Percentiles rank a stretch among this genome's conserved stretches.
phyloP scores from a whole-genome alignment of 192 early-diverging fungal genomes.

The Entomortierella parvispora region DNA sequence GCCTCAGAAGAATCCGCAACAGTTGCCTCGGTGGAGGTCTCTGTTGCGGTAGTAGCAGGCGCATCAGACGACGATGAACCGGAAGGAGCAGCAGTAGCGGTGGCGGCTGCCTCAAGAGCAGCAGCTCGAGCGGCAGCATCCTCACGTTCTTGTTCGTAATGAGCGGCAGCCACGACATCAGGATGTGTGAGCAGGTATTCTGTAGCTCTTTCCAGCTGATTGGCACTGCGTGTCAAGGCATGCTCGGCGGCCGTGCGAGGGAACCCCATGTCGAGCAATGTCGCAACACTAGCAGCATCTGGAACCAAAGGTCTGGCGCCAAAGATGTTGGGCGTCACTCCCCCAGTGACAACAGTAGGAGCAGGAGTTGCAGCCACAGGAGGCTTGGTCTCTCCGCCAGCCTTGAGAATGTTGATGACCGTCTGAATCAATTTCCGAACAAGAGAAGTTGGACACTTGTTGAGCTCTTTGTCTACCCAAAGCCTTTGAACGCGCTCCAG shows the following conservation, averaged over 20 bases:
- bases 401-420: constrained; percentile 75
- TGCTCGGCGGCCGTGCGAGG: constrained; percentile 76
- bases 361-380: constrained; percentile 32
- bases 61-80: constrained; percentile 15
- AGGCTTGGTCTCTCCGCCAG: constrained; percentile 72
- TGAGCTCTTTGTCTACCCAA: constrained; percentile 71
- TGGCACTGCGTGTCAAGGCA: constrained; percentile 80
- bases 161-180: constrained; percentile 55
- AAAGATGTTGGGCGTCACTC: constrained; percentile 40
- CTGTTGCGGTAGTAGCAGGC: not conserved
- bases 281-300: constrained; percentile 71
- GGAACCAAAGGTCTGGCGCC: constrained; percentile 60
- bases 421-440: constrained; percentile 70
- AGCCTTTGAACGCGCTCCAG: constrained; percentile 69
- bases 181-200: constrained; percentile 87
- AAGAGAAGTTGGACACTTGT: constrained; percentile 60
- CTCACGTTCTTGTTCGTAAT: constrained; percentile 51
- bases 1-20: constrained; percentile 34
- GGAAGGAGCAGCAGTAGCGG: not conserved
- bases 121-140: constrained; percentile 51
- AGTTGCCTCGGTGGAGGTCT: not conserved
- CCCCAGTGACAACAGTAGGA: constrained; percentile 17
- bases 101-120: constrained; percentile 48
- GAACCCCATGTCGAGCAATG: constrained; percentile 91
- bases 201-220: constrained; percentile 82